Base-by-base conservation (phyloP, 2,329 filamentous ascomycete species). In the Microsporum audouinii region DNA sequence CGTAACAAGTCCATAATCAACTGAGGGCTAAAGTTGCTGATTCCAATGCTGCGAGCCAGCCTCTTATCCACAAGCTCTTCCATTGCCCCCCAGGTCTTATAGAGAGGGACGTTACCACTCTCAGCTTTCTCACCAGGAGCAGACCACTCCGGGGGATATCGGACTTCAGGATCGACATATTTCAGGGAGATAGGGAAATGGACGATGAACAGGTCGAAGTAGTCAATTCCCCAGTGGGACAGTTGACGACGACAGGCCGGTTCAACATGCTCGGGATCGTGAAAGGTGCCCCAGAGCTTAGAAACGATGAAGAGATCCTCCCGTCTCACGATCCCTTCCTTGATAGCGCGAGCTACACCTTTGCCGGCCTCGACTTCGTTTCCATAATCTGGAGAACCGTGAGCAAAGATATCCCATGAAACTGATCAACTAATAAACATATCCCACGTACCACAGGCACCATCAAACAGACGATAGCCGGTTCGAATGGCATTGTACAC, bases 251-350 rank as follows among this genome's bases (percentile, higher is more conserved):
- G 84, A 75, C 80, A 82, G 71, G 94, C 90, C 62, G 85, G 85
- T 76, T 87, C 84, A 64, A 92, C 88, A 68, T 82, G 82, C 67
- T 92, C 86, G 68, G 80, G 81, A 70, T 92, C 87, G 80, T 95
- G 89, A 83, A 91, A 95, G 66, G 86, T 86, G 79, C 92, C 91
- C 90, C 91, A 95, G 62, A 96, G 86, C 81, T 95, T 96, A 76
- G 87, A 90, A 66, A 91, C 88, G 71, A 96, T 85, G 83, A 95
- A 95, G 72, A 95, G 87, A 29, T 96, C 89, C 75, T 88, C 84
- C 63, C 89, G 87, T 79, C 86, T 90, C 68, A 91, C 88, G 62
- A 92, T 75, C 49, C 88, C 88, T 7, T 94, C 89, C 71, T 87
- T 82, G 76, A 94, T 89, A 69, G 89, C 89, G 67, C 87, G 87